Evolutionary conservation across 805 yeast genomes (phyloP), one percentile per base, ranked within the genome.

Genomic region (Yamadazyma scolyti): DNA sequence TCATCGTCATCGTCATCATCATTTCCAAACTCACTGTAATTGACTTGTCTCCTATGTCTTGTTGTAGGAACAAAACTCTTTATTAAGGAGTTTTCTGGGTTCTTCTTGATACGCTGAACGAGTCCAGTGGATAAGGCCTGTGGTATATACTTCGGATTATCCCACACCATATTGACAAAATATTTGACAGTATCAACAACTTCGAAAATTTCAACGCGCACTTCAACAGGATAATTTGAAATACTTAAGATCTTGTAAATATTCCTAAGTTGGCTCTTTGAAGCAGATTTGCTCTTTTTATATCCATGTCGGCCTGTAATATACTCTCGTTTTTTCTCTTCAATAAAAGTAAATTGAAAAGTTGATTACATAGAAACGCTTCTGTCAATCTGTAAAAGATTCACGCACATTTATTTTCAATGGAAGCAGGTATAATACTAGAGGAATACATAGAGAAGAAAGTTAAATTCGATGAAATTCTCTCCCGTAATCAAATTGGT

Each of bases 101-200:
- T 79, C 40, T 84, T 75, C 3, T 50, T 40, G 23, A 87, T 68
- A 41, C 97, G 65, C 31, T 83, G 75, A 23, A 77, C 69, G 43
- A 85, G 74, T 18, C 89, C 82, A 1, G 95, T 80, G 13, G 86
- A 68, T 34, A 83, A 65, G 0, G 90, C 95, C 63, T 88, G 97
- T 2, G 95, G 90, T 12, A 65, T 55, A 34, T 47, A 58, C 6
- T 54, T 42, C 22, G 46, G 44, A 25, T 42, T 35, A 18, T 47
- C 47, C 18, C n/a, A n/a, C n/a, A n/a, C n/a, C n/a, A n/a, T n/a
- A 42, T 48, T 9, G 51, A 30, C 20, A 49, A 33, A 9, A 33
- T 27, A 20, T 31, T 27, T 22, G 33, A 23, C 43, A 42, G 44
- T 4, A 23, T 26, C 21, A 25, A 16, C 23, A n/a, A 27, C 15